phyloP scores from a whole-genome alignment of 2,329 filamentous ascomycete genomes.

The Botrytis byssoidea region DNA sequence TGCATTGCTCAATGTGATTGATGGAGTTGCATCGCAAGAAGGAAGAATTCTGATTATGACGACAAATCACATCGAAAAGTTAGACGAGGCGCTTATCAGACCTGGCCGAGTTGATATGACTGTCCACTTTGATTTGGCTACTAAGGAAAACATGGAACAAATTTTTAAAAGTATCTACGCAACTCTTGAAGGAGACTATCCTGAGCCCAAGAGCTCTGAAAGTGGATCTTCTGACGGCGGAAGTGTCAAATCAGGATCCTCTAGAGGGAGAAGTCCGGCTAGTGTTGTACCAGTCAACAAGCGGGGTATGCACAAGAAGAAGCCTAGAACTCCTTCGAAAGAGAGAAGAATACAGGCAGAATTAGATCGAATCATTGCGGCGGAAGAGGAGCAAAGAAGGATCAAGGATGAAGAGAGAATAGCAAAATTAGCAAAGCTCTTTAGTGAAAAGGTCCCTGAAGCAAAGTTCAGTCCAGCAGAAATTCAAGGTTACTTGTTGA shows the following conservation, averaged over 20 bases:
- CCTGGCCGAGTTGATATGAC: conserved; percentile 62
- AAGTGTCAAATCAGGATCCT: conserved; percentile 46
- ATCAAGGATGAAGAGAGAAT: conserved; percentile 27
- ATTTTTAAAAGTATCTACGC: conserved; percentile 40
- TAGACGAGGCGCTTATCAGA: conserved; percentile 60
- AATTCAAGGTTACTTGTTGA: conserved; percentile 64
- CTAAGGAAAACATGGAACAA: conserved; percentile 32
- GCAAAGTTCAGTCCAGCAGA: conserved; percentile 59
- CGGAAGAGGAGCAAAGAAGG: conserved; percentile 24
- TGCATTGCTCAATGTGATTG: conserved; percentile 66
- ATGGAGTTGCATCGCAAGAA: conserved; percentile 65
- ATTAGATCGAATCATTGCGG: conserved; percentile 10
- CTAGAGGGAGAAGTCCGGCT: conserved; percentile 45
- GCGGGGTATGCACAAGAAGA: conserved; percentile 2
- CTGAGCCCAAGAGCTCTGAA: background rate
- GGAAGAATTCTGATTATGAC: conserved; percentile 71
- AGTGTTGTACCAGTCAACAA: conserved; percentile 23
- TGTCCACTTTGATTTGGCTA: conserved; percentile 49
- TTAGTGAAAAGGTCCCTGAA: conserved; percentile 52
- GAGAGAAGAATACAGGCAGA: background rate
- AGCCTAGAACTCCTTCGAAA: conserved; percentile 35
- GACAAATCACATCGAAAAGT: conserved; percentile 61
- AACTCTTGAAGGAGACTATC: conserved; percentile 40
- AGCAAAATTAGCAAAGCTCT: conserved; percentile 48
- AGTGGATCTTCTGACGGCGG: background rate